Conservation (phyloP, 2,329 filamentous ascomycete genomes). For the Fusarium nelsonii region DNA sequence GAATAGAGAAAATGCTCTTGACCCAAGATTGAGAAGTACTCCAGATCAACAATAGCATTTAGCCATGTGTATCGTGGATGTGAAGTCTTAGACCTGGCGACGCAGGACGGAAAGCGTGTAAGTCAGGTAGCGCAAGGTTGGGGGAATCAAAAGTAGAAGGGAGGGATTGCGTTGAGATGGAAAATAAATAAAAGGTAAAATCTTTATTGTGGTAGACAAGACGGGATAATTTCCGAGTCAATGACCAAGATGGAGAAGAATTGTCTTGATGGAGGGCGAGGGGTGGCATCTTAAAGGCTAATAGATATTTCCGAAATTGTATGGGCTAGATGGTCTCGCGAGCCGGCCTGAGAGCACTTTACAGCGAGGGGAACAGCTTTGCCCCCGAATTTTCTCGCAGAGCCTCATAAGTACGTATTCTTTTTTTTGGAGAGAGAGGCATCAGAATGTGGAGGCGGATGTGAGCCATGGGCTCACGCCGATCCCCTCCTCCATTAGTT, state of each 20-base stretch:
- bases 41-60: neutral
- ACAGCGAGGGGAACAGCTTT: slow-evolving; percentile 10
- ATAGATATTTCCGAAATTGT: slow-evolving; percentile 16
- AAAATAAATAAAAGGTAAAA: neutral
- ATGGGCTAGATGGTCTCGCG: slow-evolving; percentile 11
- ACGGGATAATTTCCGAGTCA: neutral
- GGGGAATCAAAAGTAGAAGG: neutral
- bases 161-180: neutral
- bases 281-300: slow-evolving; percentile 32
- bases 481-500: slow-evolving; percentile 13
- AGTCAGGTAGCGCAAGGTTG: slow-evolving; percentile 22
- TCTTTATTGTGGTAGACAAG: neutral
- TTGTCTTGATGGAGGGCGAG: slow-evolving; percentile 29
- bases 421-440: slow-evolving; percentile 11
- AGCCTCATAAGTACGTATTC: slow-evolving; percentile 33
- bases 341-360: neutral
- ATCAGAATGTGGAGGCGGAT: slow-evolving; percentile 19
- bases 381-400: slow-evolving; percentile 27
- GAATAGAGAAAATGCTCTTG: neutral
- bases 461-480: slow-evolving; percentile 12
- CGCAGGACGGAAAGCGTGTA: slow-evolving; percentile 25
- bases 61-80: slow-evolving; percentile 7
- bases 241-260: neutral
- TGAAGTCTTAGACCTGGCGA: slow-evolving; percentile 4
- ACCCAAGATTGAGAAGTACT: neutral